Evolutionary conservation across 176 grass and related monocot species (phyloP), one percentile per base, ranked within the genome.

Genomic region (Oryza australiensis): DNA sequence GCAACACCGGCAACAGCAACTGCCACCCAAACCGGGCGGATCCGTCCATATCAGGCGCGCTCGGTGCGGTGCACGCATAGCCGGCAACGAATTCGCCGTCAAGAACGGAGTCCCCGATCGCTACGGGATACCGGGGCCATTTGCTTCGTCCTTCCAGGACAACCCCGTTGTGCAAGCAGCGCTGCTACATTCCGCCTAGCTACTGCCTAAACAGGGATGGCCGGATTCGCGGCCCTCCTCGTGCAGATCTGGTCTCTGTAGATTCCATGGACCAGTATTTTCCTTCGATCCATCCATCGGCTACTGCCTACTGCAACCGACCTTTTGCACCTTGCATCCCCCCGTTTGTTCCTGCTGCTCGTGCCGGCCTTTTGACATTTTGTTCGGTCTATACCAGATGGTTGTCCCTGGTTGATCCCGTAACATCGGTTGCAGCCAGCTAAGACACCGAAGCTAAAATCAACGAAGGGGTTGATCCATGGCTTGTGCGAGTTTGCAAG

Each of bases 161-260:
- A 28, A 42, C 33, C 18, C n/a, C 20, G 79, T n/a, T 9, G 1
- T 5, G 12, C 48, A 18, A 77, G 38, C 51, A 70, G 82, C 75
- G 75, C 80, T 10, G 71, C 76, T 70, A 64, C 64, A 71, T 64
- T 81, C 51, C 49, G 4, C 30, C 27, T 29, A 26, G 26, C 51
- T 34, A 57, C 72, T 23, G n/a, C 35, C 48, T 0, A 1, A 41
- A 7, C 22, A 13, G 10, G 10, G 35, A 20, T 20, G 12, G 29
- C 16, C 7, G 48, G 63, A 23, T 80, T 84, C 70, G 38, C 24
- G 57, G 48, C 11, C 33, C 2, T 63, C 30, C 64, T 77, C 87
- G 76, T 75, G 48, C 70, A 8, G 70, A 74, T 16, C 23, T 62
- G 66, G 64, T 40, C 9, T 83, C 37, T 7, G 9, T 65, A 28